Base-by-base conservation (phyloP, 768 basidiomycete species). In the Rhodotorula graminis region DNA sequence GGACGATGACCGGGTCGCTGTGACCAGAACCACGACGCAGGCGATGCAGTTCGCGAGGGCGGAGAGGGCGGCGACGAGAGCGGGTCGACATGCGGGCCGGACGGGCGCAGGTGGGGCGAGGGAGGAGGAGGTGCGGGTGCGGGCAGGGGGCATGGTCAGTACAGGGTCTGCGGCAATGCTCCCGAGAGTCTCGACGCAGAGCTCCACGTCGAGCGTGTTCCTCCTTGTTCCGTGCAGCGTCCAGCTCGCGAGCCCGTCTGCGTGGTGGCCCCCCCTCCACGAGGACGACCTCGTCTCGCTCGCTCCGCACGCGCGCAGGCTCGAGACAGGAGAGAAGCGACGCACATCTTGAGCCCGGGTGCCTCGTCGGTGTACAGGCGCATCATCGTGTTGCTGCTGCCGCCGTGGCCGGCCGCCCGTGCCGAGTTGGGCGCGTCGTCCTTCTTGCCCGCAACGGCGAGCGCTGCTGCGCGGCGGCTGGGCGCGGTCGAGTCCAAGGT, bases 361-460 rank as follows among this genome's bases (percentile, higher is more conserved):
- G 94, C 94, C 80, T 97, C 96, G 80, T 97, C 95, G 52, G 96
- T 98, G 87, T 98, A 98, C 9, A 99, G 85, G 83, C 92, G 93
- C 80, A 99, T 87, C 96, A 99, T 98, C 69, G 96, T 99, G 84
- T 92, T 95, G 69, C 90, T 92, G 50, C 91, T 93, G 66, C 96
- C 96, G 65, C 96, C 96, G 69, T 93, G 93, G 55, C 95, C 75
- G 14, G 65, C 71, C 21, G 68, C 75, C 3, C 74, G 49, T 5
- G 69, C 64, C 23, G 64, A 66, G 18, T 37, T 46, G 21, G 70
- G 74, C n/a, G 70, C 33, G 52, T 71, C 67, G 31, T 58, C 63
- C 53, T 62, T 65, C 62, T 72, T 69, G 59, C 61, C 70, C n/a
- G 52, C 47, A 15, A 66, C 40, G 15, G 71, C 56, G 16, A 72